Evolutionary conservation across 208 protist species (phyloP), one percentile per base, ranked within the genome.

Genomic region (Porcisia deanei): DNA sequence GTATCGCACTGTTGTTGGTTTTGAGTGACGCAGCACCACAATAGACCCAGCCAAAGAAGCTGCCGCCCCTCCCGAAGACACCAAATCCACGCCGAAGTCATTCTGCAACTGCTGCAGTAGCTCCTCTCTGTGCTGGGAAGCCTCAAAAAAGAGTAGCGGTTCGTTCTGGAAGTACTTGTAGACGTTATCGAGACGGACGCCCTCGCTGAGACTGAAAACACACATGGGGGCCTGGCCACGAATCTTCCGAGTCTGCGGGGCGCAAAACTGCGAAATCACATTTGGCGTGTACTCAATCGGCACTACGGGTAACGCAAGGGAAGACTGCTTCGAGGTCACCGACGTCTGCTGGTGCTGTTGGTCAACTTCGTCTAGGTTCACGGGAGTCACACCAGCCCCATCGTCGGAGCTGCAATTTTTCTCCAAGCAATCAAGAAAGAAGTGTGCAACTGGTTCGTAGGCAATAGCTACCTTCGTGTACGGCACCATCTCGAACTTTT

Each of bases 91-190:
- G 52, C 61, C 71, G 30, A 87, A 76, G 34, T 76, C 59, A 0
- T 73, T 66, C 53, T 73, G 30, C 30, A 82, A 30, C 73, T 64
- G 39, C 16, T 78, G 61, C 16, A 79, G 34, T 9, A 73, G 14
- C 65, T 69, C 73, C 1, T 30, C 49, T 1, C 66, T 66, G 45
- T 77, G 71, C 61, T 59, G 25, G n/a, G 74, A 39, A 1, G 77
- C 86, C 71, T 96, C 82, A 34, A 96, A 86, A 77, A 96, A 93
- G 41, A 94, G 30, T n/a, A 96, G 54, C 22, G 91, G 85, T 58
- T 96, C 89, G 70, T 86, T 79, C 25, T 73, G 43, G 63, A 91
- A 94, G 43, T 52, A 54, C 41, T 43, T 41, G 64, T 89, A 75
- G 20, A 92, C 75, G 6, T 49, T 18, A 12, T 81, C 65, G 34